Conservation (phyloP, 352 stramenopile species). For the Pythium volutum region DNA sequence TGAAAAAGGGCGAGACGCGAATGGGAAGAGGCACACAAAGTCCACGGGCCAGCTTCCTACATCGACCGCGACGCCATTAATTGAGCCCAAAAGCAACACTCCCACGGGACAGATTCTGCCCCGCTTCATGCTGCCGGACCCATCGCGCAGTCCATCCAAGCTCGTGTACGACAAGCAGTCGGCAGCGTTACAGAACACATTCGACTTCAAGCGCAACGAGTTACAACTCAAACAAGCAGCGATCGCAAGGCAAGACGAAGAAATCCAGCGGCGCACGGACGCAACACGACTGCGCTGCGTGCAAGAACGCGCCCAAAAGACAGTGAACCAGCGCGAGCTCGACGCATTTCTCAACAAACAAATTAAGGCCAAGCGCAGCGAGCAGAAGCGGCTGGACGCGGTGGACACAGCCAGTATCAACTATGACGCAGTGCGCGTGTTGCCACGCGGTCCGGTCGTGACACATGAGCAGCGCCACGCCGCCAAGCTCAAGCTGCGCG, state of each 20-base stretch:
- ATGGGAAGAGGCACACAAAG: constrained; percentile 7
- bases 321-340: constrained; percentile 37
- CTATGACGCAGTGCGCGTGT: constrained; percentile 32
- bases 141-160: constrained; percentile 13
- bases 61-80: not conserved
- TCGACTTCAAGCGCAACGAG: constrained; percentile 10
- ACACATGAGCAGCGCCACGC: constrained; percentile 27
- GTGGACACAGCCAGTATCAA: constrained; percentile 11
- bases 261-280: constrained; percentile 25
- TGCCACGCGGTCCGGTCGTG: constrained; percentile 37
- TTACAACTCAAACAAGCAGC: not conserved
- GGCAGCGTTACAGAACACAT: constrained; percentile 12
- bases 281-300: constrained; percentile 41
- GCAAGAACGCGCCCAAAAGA: constrained; percentile 38
- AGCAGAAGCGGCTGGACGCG: constrained; percentile 12
- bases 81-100: not conserved
- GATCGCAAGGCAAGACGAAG: constrained; percentile 14
- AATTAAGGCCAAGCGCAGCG: constrained; percentile 38
- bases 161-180: constrained; percentile 11
- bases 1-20: not conserved
- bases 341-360: constrained; percentile 51
- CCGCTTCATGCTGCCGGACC: constrained; percentile 44
- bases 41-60: constrained; percentile 9
- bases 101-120: constrained; percentile 33
- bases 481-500: constrained; percentile 43